Conservation (phyloP, 306 rosid genomes). For the Senna siamea region DNA sequence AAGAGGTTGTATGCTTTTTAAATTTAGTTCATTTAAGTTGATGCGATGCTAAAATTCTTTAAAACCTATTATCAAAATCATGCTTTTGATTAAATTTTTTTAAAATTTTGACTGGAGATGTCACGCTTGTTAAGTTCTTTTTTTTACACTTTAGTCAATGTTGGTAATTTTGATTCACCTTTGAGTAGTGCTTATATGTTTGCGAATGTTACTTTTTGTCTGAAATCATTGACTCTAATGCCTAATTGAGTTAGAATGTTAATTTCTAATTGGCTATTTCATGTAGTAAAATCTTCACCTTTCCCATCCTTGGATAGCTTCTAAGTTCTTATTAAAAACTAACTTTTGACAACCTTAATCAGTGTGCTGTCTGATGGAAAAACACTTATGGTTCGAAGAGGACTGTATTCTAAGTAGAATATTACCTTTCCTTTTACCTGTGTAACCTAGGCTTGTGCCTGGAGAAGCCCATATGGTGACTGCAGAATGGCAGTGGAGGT, state of each 20-base stretch:
- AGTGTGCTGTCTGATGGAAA: not conserved
- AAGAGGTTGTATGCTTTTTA: not conserved
- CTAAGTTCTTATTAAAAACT: not conserved
- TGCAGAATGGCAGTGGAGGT: not conserved
- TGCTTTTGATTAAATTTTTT: not conserved
- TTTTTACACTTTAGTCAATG: not conserved
- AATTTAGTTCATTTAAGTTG: not conserved
- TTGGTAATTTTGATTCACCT: not conserved
- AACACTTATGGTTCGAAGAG: not conserved
- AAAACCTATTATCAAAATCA: not conserved
- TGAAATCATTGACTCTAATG: not conserved
- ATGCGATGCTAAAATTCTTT: not conserved
- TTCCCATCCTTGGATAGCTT: not conserved
- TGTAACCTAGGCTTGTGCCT: not conserved
- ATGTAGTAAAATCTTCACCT: not conserved
- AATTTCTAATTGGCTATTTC: not conserved
- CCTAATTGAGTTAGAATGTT: not conserved
- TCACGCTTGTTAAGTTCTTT: not conserved
- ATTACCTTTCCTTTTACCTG: not conserved
- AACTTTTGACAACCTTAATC: not conserved
- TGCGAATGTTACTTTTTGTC: not conserved
- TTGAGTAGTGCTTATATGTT: not conserved
- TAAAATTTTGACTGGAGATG: not conserved
- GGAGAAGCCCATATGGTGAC: not conserved
- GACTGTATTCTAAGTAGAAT: not conserved